A percentile compares a stretch with the other conserved stretches of the same genome.
These are phyloP conservation scores for Colletotrichum tofieldiae DNA, from an alignment of 2,329 filamentous ascomycete genomes.

Conservation along the genomic window DNA sequence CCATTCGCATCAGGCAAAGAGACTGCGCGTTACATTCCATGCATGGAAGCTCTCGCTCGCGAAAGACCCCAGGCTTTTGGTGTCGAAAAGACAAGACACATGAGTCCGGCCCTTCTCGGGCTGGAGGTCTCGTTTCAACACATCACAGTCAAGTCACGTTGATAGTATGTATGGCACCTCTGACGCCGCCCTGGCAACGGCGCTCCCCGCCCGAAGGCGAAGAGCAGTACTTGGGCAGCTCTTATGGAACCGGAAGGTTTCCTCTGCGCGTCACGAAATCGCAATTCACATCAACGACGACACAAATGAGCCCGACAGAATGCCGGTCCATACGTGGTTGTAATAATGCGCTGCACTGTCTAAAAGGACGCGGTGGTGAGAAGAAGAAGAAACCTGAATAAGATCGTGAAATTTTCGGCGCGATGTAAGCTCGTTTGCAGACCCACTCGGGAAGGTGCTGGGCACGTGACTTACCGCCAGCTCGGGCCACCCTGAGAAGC, in stretches of 20 bases:
- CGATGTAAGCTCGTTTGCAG: conserved; percentile 22
- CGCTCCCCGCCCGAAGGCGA: conserved; percentile 51
- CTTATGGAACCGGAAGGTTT: conserved; percentile 73
- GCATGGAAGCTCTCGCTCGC: conserved; percentile 24
- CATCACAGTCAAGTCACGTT: background rate
- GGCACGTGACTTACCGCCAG: conserved; percentile 36
- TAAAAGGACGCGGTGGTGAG: conserved; percentile 78
- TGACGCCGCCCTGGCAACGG: conserved; percentile 83
- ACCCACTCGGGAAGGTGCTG: conserved; percentile 11
- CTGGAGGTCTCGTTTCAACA: background rate
- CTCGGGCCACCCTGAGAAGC: background rate
- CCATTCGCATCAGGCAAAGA: background rate
- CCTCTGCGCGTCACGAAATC: conserved; percentile 67
- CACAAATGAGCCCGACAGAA: conserved; percentile 77
- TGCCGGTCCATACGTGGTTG: conserved; percentile 71
- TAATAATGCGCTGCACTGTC: conserved; percentile 88
- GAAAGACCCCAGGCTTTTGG: background rate
- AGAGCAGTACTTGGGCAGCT: conserved; percentile 74
- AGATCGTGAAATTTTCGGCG: conserved; percentile 41
- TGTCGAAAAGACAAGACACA: no score
- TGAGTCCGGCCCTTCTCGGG: background rate
- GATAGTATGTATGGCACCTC: conserved; percentile 79
- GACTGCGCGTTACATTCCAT: conserved; percentile 3
- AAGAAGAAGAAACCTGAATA: conserved; percentile 59
- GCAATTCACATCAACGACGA: conserved; percentile 70